phyloP scores from a whole-genome alignment of 2,329 filamentous ascomycete genomes.

The Aspergillus sp. region DNA sequence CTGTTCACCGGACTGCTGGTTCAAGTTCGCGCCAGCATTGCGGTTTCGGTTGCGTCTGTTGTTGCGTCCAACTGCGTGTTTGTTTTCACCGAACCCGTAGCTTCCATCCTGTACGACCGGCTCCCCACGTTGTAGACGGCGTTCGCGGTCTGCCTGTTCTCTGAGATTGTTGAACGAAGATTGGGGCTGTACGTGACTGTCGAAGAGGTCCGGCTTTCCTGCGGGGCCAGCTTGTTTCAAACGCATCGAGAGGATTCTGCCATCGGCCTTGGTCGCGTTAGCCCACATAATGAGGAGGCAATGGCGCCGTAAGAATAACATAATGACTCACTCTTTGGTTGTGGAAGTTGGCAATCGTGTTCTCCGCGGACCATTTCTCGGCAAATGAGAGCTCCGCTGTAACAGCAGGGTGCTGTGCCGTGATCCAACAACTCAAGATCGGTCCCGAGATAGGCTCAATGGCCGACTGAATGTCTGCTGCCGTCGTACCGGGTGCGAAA shows the following conservation, averaged over 20 bases:
- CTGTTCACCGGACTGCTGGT: slow-evolving; percentile 15
- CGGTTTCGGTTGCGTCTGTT: slow-evolving; percentile 13
- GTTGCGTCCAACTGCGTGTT: slow-evolving; percentile 11
- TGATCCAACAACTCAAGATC: slow-evolving; percentile 54
- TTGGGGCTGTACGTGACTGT: slow-evolving; percentile 11
- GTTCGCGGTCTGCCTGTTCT: slow-evolving; percentile 40
- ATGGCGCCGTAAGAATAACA: background rate
- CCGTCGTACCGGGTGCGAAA: slow-evolving; percentile 65
- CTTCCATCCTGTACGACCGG: slow-evolving; percentile 37
- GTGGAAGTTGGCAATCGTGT: slow-evolving; percentile 60
- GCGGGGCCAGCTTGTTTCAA: slow-evolving; percentile 39
- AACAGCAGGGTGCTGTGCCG: slow-evolving; percentile 54
- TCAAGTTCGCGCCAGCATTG: slow-evolving; percentile 8
- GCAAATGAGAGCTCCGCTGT: slow-evolving; percentile 59
- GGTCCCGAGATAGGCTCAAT: slow-evolving; percentile 53
- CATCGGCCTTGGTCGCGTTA: slow-evolving; percentile 52
- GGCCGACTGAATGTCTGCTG: slow-evolving; percentile 62
- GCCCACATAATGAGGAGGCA: background rate
- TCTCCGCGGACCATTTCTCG: slow-evolving; percentile 55
- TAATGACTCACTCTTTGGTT: slow-evolving; percentile 53
- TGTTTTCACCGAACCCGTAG: slow-evolving; percentile 34
- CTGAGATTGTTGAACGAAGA: slow-evolving; percentile 34
- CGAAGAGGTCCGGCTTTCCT: slow-evolving; percentile 11
- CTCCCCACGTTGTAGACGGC: slow-evolving; percentile 33
- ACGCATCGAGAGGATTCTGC: slow-evolving; percentile 57